Percentiles rank a stretch among this genome's conserved stretches.
These are phyloP conservation scores for Kwoniella pini DNA, from an alignment of 768 basidiomycete species.

Conservation along the genomic window DNA sequence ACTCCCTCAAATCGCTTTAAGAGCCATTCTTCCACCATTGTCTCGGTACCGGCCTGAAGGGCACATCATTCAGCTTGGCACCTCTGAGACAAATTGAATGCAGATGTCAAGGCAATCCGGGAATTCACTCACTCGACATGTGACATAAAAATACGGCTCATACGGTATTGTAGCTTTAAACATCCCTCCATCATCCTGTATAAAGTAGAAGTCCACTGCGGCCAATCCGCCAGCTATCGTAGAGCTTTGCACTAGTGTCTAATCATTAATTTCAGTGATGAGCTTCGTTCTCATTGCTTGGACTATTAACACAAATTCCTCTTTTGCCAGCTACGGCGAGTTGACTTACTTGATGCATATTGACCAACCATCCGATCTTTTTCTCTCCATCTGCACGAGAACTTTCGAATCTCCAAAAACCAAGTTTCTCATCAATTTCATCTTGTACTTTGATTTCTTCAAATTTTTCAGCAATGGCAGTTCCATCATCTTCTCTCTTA, in stretches of 20 bases:
- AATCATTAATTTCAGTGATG: neutral
- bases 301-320: too few species aligned
- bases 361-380: conserved; percentile 91
- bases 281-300: neutral
- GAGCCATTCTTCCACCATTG: conserved; percentile 91
- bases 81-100: neutral
- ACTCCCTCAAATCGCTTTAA: conserved; percentile 89
- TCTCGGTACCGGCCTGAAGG: conserved; percentile 75
- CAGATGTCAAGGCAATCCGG: neutral
- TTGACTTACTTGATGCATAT: conserved; percentile 91
- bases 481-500: conserved; percentile 84
- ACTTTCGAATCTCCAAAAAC: conserved; percentile 78
- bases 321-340: too few species aligned
- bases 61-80: conserved; percentile 13
- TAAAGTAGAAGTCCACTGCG: conserved; percentile 95
- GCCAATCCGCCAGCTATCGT: conserved; percentile 80
- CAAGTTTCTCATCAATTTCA: conserved; percentile 90
- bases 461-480: conserved; percentile 79
- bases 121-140: conserved; percentile 72
- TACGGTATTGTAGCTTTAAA: conserved; percentile 92
- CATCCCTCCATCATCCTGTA: conserved; percentile 93
- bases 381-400: conserved; percentile 59
- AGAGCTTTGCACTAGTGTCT: conserved; percentile 85
- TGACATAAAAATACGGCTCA: conserved; percentile 92
- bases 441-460: conserved; percentile 74